Evolutionary conservation across 768 basidiomycete genomes (phyloP), one percentile per base, ranked within the genome.

Genomic region (Gloeostereum incarnatum): DNA sequence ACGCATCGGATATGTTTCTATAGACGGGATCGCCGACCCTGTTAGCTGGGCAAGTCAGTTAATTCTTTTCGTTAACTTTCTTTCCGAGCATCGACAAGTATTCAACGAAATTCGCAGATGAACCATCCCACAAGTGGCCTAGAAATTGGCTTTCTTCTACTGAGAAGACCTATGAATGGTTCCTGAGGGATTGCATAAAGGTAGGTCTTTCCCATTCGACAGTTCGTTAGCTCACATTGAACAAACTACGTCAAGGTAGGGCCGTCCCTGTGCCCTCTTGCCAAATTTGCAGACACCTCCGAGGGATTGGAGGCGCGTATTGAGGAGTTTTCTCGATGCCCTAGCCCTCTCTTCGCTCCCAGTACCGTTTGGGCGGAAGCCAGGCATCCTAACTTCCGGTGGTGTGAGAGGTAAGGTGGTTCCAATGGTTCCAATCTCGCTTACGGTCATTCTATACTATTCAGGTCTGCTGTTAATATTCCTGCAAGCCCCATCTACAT

Each of bases 101-200:
- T 26, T 19, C 25, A n/a, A n/a, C n/a, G n/a, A n/a, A n/a, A 18
- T 26, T 4, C 3, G 9, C 45, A 49, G 50, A 40, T 16, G 49
- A 53, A 36, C 48, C 49, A 1, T 47, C 52, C 14, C 49, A 51
- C 41, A 49, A 49, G 29, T 53, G 49, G 52, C 43, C 49, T 0
- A 31, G 31, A 24, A 50, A 51, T 19, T 53, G 47, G 45, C 41
- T 53, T 10, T 19, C 40, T 1, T 44, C 41, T 3, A 38, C 52
- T 13, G 49, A 53, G 29, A 48, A 51, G 25, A 53, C 52, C 17
- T 51, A 53, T 29, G 23, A 47, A 4, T 40, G 49, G 21, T 53
- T 36, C 34, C 48, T 53, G 9, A 20, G 48, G 31, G 43, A 43
- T 19, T 53, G 51, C 16, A 38, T 45, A 7, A 25, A 32, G 30